Percentiles rank a stretch among this genome's conserved stretches.
These are phyloP conservation scores for Phycomyces blakesleeanus DNA, from an alignment of 192 early-diverging fungal species.

Conservation along the genomic window DNA sequence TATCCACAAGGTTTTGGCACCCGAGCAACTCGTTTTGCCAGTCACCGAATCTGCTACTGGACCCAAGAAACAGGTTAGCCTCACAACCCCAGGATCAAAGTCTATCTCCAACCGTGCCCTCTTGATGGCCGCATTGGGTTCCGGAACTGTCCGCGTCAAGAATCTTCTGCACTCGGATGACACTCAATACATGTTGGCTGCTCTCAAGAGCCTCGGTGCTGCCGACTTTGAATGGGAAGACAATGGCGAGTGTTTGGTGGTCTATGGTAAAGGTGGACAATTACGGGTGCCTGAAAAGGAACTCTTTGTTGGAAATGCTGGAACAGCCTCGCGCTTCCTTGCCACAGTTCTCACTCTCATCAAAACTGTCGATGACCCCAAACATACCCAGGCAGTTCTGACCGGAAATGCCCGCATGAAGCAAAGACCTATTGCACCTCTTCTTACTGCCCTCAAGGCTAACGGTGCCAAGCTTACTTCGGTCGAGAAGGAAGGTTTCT, in stretches of 20 bases:
- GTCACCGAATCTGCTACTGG: conserved; percentile 39
- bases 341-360: conserved; percentile 82
- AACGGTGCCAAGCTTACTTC: conserved; percentile 83
- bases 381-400: conserved; percentile 52
- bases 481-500: conserved; percentile 73
- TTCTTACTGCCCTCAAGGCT: conserved; percentile 76
- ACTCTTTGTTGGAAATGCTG: conserved; percentile 95
- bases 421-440: conserved; percentile 87
- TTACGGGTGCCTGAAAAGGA: conserved; percentile 71
- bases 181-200: conserved; percentile 94
- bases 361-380: conserved; percentile 30
- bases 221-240: conserved; percentile 90
- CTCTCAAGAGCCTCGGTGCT: conserved; percentile 84
- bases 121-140: conserved; percentile 83
- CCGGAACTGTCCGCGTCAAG: conserved; percentile 74
- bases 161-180: conserved; percentile 96
- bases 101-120: conserved; percentile 97
- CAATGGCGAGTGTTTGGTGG: conserved; percentile 82
- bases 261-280: conserved; percentile 76
- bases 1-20: conserved; percentile 80
- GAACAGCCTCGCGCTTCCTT: conserved; percentile 94
- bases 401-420: conserved; percentile 99
- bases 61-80: conserved; percentile 44
- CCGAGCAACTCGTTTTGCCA: conserved; percentile 66
- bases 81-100: conserved; percentile 90